Base-by-base conservation (phyloP, 2,329 filamentous ascomycete species). In the Trichoderma harzianum region DNA sequence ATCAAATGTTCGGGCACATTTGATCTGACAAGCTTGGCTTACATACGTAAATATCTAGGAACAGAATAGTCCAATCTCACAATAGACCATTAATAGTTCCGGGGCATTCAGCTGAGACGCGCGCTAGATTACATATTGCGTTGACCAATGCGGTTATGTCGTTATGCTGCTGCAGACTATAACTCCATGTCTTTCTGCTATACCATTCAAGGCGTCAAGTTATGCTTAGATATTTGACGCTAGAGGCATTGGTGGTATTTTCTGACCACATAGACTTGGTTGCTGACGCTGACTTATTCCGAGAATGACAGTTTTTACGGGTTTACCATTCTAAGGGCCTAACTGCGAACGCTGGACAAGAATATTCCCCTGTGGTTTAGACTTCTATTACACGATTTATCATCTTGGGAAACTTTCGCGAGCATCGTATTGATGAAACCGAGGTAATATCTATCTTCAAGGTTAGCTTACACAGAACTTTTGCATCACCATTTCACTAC, bases 301-400 rank as follows among this genome's bases (percentile, higher is more conserved):
- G 18, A 47, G n/a, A 51, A 51, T 51, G n/a, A 24, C n/a, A 0
- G 43, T 51, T 12, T 51, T 2, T 1, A 14, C 43, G n/a, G n/a
- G 43, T 21, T 21, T 21, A 51, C 10, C 10, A n/a, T n/a, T 51
- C n/a, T 10, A 51, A 51, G 43, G 11, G n/a, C 43, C 43, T 24
- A 24, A 24, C 8, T 21, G 43, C 8, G 43, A 51, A 24, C 3
- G 5, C 43, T 21, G 43, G n/a, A 12, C 1, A 5, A 51, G 3
- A 51, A 3, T 12, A 11, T 2, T 24, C 21, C 11, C 47, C 3
- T 51, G 0, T 24, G 4, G 47, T 21, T 51, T 21, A 51, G n/a
- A 3, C 47, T 0, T 21, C 2, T 51, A 0, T 1, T 21, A 12
- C 0, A 51, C n/a, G 47, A 24, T 51, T 51, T 7, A 24, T 51